Base-by-base conservation (phyloP, 768 basidiomycete genomes). In the Floccularia luteovirens region DNA sequence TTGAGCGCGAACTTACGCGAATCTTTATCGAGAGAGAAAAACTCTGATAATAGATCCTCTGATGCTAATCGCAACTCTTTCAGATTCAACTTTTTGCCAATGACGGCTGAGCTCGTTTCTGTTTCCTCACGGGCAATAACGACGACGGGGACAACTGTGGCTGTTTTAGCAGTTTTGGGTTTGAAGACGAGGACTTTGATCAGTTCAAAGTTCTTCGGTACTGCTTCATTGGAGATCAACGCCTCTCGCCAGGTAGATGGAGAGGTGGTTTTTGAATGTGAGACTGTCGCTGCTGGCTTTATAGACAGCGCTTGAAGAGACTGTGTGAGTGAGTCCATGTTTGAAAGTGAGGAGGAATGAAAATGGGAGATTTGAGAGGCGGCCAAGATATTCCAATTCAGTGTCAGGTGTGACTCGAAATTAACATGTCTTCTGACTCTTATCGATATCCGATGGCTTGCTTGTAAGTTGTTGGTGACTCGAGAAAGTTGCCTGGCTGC, bases 101-200 rank as follows among this genome's bases (percentile, higher is more conserved):
- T 73, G 10, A 79, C 74, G 3, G 68, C 72, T 2, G 89, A 84
- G 57, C 74, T 81, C 5, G 84, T 86, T 53, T 92, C 86, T n/a
- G 88, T 88, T 20, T 74, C 70, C 53, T 94, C 90, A 52, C 78
- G 70, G 7, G 89, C 88, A 58, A 97, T 74, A 43, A 93, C 82
- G 48, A 97, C 72, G 43, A 97, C 79, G 5, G 91, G 92, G 38
- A 90, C 73, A 1, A 90, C 79, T 22, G 74, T 77, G 5, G 86
- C 88, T 0, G 77, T 74, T 60, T 96, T 96, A n/a, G 91, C 84
- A 2, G 91, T 90, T 63, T 93, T 93, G 23, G 92, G 92, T 58
- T 97, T 97, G 81, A 90, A 94, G 41, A 94, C 82, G 49, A 93
- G 81, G 35, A 85, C 87, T 60, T 91, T 92, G 57, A 86, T 73